Percentiles rank a stretch among this genome's conserved stretches.
Evolutionary conservation across 2,329 filamentous ascomycete genomes (phyloP).

Genomic region (Blumeriella jaapii): DNA sequence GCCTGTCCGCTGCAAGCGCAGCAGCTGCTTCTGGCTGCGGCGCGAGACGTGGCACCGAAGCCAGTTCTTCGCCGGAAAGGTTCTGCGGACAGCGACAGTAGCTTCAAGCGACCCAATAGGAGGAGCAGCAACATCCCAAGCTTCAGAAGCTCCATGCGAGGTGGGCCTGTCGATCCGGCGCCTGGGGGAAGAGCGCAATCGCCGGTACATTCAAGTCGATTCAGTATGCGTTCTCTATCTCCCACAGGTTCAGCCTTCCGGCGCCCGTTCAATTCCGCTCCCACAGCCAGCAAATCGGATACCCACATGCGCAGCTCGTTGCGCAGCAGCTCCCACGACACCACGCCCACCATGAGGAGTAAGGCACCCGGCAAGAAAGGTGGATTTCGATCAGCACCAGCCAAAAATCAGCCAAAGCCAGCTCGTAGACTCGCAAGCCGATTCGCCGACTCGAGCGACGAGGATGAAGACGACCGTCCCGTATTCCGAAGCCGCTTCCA

Average conservation of each 20-base stretch:
- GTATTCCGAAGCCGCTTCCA: conserved; percentile 40
- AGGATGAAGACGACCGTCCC: conserved; percentile 23
- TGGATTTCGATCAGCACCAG: conserved; percentile 19
- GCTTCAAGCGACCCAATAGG: conserved; percentile 56
- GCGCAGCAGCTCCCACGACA: conserved; percentile 29
- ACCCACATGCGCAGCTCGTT: conserved; percentile 31
- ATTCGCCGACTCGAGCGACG: conserved; percentile 28
- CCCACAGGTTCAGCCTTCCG: conserved; percentile 43
- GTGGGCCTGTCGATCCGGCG: conserved; percentile 21
- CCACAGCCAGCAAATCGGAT: conserved; percentile 32
- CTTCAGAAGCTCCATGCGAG: conserved; percentile 67
- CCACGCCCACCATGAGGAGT: conserved; percentile 15
- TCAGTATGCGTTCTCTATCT: conserved; percentile 61
- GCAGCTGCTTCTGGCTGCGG: conserved; percentile 12
- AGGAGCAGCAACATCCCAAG: conserved; percentile 38
- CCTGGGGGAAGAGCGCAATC: conserved; percentile 26
- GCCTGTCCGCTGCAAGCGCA: conserved; percentile 15
- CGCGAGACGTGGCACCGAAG: conserved; percentile 7
- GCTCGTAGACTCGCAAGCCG: conserved; percentile 15
- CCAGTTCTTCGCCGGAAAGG: conserved; percentile 38
- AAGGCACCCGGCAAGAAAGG: conserved; percentile 9
- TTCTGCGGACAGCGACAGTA: conserved; percentile 66
- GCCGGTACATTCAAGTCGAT: conserved; percentile 41
- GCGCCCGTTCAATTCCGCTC: conserved; percentile 31
- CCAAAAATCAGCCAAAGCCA: conserved; percentile 14